phyloP scores from a whole-genome alignment of 2,329 filamentous ascomycete genomes.

The Microdochium nivale region DNA sequence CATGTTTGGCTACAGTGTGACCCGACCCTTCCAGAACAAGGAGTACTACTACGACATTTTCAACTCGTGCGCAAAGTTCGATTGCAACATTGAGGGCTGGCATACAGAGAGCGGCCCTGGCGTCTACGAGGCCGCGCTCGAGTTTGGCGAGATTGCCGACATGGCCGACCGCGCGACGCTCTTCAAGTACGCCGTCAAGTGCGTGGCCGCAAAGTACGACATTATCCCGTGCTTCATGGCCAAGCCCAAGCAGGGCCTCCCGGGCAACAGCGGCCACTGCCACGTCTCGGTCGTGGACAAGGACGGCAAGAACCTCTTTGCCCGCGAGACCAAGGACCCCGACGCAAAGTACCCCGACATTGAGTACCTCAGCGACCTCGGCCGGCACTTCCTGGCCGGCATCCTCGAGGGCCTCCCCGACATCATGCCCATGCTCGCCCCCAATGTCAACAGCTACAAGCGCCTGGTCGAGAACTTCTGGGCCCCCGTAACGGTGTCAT shows the following conservation, averaged over 20 bases:
- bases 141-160: conserved; percentile 76
- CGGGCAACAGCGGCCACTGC: conserved; percentile 93
- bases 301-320: conserved; percentile 77
- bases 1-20: conserved; percentile 79
- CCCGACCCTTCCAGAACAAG: conserved; percentile 66
- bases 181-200: conserved; percentile 94
- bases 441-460: conserved; percentile 97
- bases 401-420: conserved; percentile 83
- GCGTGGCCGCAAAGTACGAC: conserved; percentile 74
- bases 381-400: conserved; percentile 87
- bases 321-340: conserved; percentile 61
- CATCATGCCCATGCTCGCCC: conserved; percentile 90
- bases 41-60: conserved; percentile 79
- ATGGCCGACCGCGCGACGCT: conserved; percentile 90
- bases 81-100: conserved; percentile 71
- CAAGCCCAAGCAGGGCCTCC: conserved; percentile 82
- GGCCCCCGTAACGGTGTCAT: conserved; percentile 95
- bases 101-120: conserved; percentile 77
- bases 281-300: conserved; percentile 82
- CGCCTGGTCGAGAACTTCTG: conserved; percentile 97
- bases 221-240: conserved; percentile 99
- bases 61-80: conserved; percentile 60
- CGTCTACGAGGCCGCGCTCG: conserved; percentile 90
- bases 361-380: conserved; percentile 73
- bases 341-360: conserved; percentile 68